Evolutionary conservation across 2,329 filamentous ascomycete species (phyloP).

Genomic region (Xylariaceae sp.): DNA sequence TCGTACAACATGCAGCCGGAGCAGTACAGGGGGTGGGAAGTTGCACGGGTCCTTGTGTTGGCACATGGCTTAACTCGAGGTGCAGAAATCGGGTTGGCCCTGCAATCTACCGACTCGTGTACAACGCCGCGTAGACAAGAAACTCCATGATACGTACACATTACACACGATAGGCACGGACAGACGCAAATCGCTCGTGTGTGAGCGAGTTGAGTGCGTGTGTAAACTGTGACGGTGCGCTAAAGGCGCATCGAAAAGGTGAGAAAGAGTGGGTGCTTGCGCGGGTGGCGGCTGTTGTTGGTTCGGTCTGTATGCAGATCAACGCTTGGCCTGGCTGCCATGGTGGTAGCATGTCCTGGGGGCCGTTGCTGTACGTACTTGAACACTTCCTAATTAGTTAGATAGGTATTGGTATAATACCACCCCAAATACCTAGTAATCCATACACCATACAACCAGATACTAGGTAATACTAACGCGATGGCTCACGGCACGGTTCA

Average conservation of each 20-base stretch:
- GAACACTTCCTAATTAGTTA: neutral
- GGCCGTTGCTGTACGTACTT: too few species aligned
- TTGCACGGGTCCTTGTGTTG: slow-evolving; percentile 4
- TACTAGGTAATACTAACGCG: neutral
- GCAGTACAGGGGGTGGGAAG: neutral
- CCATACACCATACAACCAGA: neutral
- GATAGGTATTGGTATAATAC: neutral
- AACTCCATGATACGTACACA: neutral
- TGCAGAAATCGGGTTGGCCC: slow-evolving; percentile 6
- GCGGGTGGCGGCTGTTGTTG: slow-evolving; percentile 2
- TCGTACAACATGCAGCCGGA: neutral
- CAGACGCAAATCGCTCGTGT: neutral
- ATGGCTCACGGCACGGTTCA: neutral
- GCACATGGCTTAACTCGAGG: slow-evolving; percentile 10
- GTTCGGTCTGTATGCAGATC: slow-evolving; percentile 1
- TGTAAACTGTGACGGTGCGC: slow-evolving; percentile 3
- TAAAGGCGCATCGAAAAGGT: neutral
- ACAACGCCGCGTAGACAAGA: slow-evolving; percentile 1
- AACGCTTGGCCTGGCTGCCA: neutral
- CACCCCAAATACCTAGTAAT: neutral
- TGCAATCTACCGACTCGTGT: slow-evolving; percentile 17
- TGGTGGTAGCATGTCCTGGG: neutral
- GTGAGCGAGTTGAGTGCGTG: neutral
- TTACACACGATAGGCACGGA: neutral
- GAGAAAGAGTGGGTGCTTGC: neutral